Base-by-base conservation (phyloP, 495 filamentous ascomycete species). In the Aeminium ludgeri region DNA sequence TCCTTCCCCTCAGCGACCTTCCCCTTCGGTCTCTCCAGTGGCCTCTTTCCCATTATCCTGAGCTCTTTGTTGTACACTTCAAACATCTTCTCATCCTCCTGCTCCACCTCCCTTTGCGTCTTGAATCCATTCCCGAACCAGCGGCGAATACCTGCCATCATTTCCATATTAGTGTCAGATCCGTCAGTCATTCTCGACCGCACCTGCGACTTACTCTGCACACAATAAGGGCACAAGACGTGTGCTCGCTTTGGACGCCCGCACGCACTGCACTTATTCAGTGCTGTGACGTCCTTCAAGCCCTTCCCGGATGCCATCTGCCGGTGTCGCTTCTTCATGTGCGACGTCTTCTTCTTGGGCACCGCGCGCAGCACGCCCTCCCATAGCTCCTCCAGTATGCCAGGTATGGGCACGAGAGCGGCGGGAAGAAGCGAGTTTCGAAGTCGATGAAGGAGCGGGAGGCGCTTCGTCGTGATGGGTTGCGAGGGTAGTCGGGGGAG, bases 261-360 rank as follows among this genome's bases (percentile, higher is more conserved):
- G 55, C 89, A 99, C 11, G 74, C 80, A 1, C 87, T 76, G 54
- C 89, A 99, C 53, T 73, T 81, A 59, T 80, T 86, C 50, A 99
- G 65, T 29, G 69, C 67, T 38, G 76, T 87, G 16, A 92, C 74
- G 55, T 96, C 89, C 66, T 87, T 82, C 54, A 96, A 65, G 30
- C 73, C 85, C 60, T 96, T 96, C 52, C 87, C 87, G 7, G 20
- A 28, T 13, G 84, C 87, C 74, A 95, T 76, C 50, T 87, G 84
- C 51, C 91, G 72, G 52, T 83, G 77, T 46, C 89, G 78, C 65
- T 82, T 92, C 69, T 92, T 95, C 69, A 82, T 83, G 60, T 99
- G 81, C 18, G 87, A 93, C 8, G 86, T 92, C 73, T 96, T 99
- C 65, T 94, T 96, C 70, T 99, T 99, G 8, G 89, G 89, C 5